Evolutionary conservation across 371 early-diverging fungal species (phyloP).

Genomic region (Rhizomucor miehei): DNA sequence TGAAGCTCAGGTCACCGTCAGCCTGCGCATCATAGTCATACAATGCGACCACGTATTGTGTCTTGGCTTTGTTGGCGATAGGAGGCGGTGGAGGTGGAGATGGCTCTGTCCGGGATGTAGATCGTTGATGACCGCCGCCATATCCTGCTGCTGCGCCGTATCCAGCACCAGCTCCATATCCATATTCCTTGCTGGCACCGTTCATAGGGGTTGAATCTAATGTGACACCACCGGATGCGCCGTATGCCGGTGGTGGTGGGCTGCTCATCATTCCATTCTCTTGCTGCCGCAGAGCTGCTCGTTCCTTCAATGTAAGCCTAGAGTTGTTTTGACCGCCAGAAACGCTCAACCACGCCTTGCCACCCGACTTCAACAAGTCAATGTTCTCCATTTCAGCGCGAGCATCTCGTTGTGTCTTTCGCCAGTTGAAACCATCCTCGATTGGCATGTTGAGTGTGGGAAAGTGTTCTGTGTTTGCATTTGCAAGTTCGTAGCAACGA

Average conservation of each 20-base stretch:
- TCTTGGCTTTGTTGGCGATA: conserved; percentile 5
- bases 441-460: conserved; percentile 33
- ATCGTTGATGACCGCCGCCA: conserved; percentile 5
- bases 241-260: conserved; percentile 13
- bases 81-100: conserved; percentile 19
- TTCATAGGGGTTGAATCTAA: conserved; percentile 15
- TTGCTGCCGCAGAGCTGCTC: conserved; percentile 30
- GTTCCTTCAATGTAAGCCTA: conserved; percentile 34
- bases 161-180: not conserved
- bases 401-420: conserved; percentile 22
- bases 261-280: conserved; percentile 7
- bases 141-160: not conserved
- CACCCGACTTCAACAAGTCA: conserved; percentile 41
- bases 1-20: conserved; percentile 66
- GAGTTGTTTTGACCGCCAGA: conserved; percentile 37
- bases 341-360: conserved; percentile 38
- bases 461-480: conserved; percentile 35
- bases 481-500: conserved; percentile 50
- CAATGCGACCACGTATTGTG: conserved; percentile 51
- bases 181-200: not conserved
- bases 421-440: conserved; percentile 32
- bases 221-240: conserved; percentile 10
- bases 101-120: conserved; percentile 7
- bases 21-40: conserved; percentile 74
- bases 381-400: conserved; percentile 34